phyloP scores from a whole-genome alignment of 2,329 filamentous ascomycete species.

The Monilinia fructicola region DNA sequence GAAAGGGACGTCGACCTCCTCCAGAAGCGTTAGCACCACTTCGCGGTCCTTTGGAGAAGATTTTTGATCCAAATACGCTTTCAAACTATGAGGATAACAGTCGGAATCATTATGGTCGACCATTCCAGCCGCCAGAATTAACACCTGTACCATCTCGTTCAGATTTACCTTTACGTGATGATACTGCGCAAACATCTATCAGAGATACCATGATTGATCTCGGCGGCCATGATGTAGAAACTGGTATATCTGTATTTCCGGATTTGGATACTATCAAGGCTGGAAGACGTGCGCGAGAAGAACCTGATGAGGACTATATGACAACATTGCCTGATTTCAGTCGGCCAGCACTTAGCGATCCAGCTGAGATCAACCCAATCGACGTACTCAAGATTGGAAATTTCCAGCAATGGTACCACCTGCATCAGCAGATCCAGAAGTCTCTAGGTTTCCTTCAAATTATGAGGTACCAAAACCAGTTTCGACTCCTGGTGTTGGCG shows the following conservation, averaged over 20 bases:
- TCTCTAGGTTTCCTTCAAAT: slow-evolving; percentile 50
- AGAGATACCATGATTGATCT: slow-evolving; percentile 65
- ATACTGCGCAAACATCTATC: slow-evolving; percentile 52
- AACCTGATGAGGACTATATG: slow-evolving; percentile 30
- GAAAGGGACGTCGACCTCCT: slow-evolving; percentile 53
- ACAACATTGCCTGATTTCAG: slow-evolving; percentile 44
- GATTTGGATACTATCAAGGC: slow-evolving; percentile 59
- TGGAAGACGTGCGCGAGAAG: slow-evolving; percentile 29
- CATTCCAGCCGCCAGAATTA: slow-evolving; percentile 30
- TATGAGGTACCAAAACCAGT: slow-evolving; percentile 37
- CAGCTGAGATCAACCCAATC: slow-evolving; percentile 54
- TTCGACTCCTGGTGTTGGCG: slow-evolving; percentile 38
- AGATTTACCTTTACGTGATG: slow-evolving; percentile 59
- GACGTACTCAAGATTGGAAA: slow-evolving; percentile 57
- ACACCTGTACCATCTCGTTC: slow-evolving; percentile 41
- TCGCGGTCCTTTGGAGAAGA: slow-evolving; percentile 58
- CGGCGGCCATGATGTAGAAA: slow-evolving; percentile 58
- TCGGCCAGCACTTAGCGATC: slow-evolving; percentile 57
- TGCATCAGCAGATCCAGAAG: slow-evolving; percentile 54
- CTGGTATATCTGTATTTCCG: slow-evolving; percentile 56
- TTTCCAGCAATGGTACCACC: slow-evolving; percentile 56
- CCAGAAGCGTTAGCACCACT: slow-evolving; percentile 58
- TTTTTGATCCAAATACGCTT: slow-evolving; percentile 66
- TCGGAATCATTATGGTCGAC: slow-evolving; percentile 57
- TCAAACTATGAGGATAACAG: slow-evolving; percentile 65